A percentile compares a stretch with the other conserved stretches of the same genome.
Conservation (phyloP, 2,329 filamentous ascomycete genomes). For the Aspergillus sergii region DNA sequence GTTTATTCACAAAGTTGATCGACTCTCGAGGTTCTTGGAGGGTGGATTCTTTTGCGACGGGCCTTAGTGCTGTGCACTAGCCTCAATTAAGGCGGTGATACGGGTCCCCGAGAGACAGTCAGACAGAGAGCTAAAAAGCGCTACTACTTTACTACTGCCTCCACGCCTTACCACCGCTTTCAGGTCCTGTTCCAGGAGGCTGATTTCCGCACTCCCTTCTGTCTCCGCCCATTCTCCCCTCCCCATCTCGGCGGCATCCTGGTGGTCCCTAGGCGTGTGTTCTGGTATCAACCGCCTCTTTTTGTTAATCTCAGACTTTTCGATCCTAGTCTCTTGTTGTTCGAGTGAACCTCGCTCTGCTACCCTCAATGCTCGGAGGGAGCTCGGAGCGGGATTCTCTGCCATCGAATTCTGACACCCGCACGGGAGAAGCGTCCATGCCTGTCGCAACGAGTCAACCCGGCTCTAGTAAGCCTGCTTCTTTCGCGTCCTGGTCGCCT, state of each 20-base stretch:
- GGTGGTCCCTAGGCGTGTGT: slow-evolving; percentile 21
- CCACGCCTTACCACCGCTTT: slow-evolving; percentile 15
- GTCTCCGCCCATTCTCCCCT: slow-evolving; percentile 14
- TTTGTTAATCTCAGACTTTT: slow-evolving; percentile 9
- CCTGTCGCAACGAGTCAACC: slow-evolving; percentile 29
- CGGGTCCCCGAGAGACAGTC: slow-evolving; percentile 15
- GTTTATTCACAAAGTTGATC: slow-evolving; percentile 10
- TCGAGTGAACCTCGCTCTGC: slow-evolving; percentile 24
- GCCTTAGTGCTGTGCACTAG: slow-evolving; percentile 28
- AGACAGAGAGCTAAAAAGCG: slow-evolving; percentile 23
- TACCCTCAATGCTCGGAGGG: slow-evolving; percentile 38
- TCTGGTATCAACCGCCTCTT: slow-evolving; percentile 14
- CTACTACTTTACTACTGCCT: slow-evolving; percentile 13
- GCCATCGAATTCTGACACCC: slow-evolving; percentile 31
- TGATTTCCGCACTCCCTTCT: slow-evolving; percentile 18
- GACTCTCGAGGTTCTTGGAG: slow-evolving; percentile 10
- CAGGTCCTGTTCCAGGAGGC: slow-evolving; percentile 27
- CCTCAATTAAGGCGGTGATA: slow-evolving; percentile 29
- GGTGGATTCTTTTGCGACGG: slow-evolving; percentile 18
- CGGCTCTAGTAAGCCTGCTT: slow-evolving; percentile 31
- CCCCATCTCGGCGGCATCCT: slow-evolving; percentile 26
- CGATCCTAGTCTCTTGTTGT: slow-evolving; percentile 15
- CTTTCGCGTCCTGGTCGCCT: neutral
- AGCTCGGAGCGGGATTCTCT: slow-evolving; percentile 35
- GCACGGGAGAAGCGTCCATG: slow-evolving; percentile 38